A percentile compares a stretch with the other conserved stretches of the same genome.
Conservation (phyloP, 78 protist species). For the Chrysochromulina parva region DNA sequence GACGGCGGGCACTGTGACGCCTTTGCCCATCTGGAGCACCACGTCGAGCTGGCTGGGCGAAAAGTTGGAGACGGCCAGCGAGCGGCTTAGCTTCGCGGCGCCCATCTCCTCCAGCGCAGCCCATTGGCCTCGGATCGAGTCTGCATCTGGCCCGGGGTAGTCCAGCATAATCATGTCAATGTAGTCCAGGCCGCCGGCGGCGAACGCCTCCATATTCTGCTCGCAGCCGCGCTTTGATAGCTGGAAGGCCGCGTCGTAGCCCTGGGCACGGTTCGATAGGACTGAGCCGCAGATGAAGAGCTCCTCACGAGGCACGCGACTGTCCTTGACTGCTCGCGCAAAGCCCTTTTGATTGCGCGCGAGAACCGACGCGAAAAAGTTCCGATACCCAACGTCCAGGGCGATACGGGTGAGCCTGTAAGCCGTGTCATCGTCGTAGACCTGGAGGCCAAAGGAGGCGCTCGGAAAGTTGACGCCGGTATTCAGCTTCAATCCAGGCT, state of each 20-base stretch:
- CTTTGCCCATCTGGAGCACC: not conserved
- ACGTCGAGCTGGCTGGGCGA: not conserved
- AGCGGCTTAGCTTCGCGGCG: not conserved
- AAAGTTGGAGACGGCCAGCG: constrained; percentile 30
- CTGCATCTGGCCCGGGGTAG: constrained; percentile 2
- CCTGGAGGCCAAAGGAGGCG: constrained; percentile 9
- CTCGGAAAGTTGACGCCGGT: not conserved
- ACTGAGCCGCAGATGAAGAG: constrained; percentile 35
- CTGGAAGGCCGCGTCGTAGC: not conserved
- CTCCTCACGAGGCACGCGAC: constrained; percentile 24
- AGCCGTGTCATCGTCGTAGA: constrained; percentile 25
- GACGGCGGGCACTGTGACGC: not conserved
- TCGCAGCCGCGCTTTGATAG: not conserved
- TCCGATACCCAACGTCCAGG: not conserved
- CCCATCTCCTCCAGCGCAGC: constrained; percentile 19
- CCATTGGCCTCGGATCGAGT: constrained; percentile 17
- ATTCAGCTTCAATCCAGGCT: not conserved
- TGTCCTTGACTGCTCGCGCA: not conserved
- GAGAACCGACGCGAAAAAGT: constrained; percentile 3
- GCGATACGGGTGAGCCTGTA: not conserved
- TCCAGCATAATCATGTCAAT: constrained; percentile 28
- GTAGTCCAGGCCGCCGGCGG: not conserved
- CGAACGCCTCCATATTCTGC: not conserved
- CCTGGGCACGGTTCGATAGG: constrained; percentile 7
- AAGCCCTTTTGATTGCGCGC: constrained; percentile 17